Base-by-base conservation (phyloP, 768 basidiomycete species). In the Pleurotus djamor region DNA sequence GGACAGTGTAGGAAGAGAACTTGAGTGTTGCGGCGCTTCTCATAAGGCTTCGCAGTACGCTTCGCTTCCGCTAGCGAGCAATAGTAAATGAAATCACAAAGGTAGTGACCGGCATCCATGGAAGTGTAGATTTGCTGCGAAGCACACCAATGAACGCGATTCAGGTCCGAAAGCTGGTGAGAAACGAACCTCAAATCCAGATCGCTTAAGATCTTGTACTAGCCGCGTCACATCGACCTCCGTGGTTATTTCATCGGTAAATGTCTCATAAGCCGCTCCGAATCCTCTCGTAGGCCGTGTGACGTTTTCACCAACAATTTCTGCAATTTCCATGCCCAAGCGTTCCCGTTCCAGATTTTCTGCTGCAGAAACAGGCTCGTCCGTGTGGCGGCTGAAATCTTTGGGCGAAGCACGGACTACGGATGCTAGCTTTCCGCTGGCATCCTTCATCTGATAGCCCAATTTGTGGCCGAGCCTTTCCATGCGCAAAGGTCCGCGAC, bases 21-120 rank as follows among this genome's bases (percentile, higher is more conserved):
- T 47, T 79, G 79, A 3, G 76, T 76, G 43, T 73, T 73, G 14
- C 75, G 72, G 28, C 73, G 73, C 58, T 76, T 77, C 57, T 78
- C 78, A 47, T 76, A 72, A 3, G 72, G 72, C 51, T 79, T 79
- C 1, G 74, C 73, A 16, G 70, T 76, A 3, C 86, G 82, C 66
- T 80, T 83, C 32, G 83, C 79, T 67, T 90, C 89, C 4, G 88
- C 87, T 32, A 91, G 78, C 8, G 88, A 89, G 66, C 87, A 87
- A 65, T 88, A 92, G 68, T 87, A 89, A 60, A 87, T 81, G 69
- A 87, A 91, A 72, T 91, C 89, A 67, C 86, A 89, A 9, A 91
- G 72, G 69, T 85, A 92, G 68, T 88, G 87, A 0, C 89, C 89
- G 13, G 88, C 86, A 66, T 91, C 89, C 79, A 86, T 82, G 2